These are phyloP conservation scores for Akanthomyces muscarius DNA, from an alignment of 2,329 filamentous ascomycete species.

Conservation along the genomic window DNA sequence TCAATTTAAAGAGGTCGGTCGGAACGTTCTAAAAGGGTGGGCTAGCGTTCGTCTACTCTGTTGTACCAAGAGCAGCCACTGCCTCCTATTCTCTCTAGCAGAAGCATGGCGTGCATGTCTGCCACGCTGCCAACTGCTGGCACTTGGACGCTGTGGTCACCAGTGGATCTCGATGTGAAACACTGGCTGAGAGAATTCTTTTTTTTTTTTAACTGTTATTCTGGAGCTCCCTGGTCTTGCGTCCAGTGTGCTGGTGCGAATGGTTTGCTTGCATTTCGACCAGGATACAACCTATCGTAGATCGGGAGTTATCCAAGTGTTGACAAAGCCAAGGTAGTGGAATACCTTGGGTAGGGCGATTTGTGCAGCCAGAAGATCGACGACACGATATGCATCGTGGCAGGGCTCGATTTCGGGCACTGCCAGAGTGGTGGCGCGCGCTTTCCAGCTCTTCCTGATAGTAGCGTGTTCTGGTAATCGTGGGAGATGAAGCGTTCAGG, in stretches of 20 bases:
- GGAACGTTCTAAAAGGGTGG: neutral
- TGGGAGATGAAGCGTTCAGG: neutral
- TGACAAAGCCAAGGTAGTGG: too few relatives aligned
- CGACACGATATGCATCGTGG: conserved; percentile 3
- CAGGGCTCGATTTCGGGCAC: conserved; percentile 3
- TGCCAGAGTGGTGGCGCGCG: conserved; percentile 3
- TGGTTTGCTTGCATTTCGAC: too few relatives aligned
- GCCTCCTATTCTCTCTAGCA: neutral
- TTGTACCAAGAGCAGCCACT: neutral
- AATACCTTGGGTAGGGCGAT: neutral
- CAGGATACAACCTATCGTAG: too few relatives aligned
- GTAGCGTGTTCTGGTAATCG: neutral
- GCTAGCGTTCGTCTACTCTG: neutral
- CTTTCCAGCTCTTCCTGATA: neutral
- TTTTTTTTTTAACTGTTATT: neutral
- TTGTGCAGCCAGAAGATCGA: neutral
- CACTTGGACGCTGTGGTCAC: neutral
- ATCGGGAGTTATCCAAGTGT: too few relatives aligned
- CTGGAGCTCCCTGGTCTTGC: neutral
- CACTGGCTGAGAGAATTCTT: neutral
- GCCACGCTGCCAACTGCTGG: neutral
- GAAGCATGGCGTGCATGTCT: too few relatives aligned
- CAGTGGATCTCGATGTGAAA: neutral
- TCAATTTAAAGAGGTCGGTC: neutral
- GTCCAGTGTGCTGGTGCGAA: neutral